phyloP scores from a whole-genome alignment of 225 moss, liverwort and hornwort genomes.

The Marchantia paleacea region DNA sequence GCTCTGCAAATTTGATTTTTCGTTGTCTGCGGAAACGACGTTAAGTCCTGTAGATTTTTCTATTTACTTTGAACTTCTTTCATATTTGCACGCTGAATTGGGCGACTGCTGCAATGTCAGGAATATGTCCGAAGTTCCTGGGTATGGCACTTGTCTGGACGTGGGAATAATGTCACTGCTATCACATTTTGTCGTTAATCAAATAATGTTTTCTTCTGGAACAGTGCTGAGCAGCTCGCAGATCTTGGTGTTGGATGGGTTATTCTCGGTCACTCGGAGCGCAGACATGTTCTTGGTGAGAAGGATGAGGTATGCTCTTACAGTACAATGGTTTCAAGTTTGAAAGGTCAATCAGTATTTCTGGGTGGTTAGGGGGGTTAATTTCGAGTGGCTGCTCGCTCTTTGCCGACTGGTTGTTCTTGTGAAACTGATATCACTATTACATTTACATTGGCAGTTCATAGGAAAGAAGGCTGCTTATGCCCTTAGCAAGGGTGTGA shows the following conservation, averaged over 20 bases:
- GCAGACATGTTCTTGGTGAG: constrained; percentile 41
- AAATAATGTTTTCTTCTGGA: not conserved
- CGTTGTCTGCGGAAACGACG: not conserved
- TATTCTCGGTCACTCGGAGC: constrained; percentile 60
- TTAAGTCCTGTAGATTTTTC: not conserved
- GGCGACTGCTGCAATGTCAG: not conserved
- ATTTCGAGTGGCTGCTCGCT: not conserved
- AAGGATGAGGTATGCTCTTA: constrained; percentile 29
- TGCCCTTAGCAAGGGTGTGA: constrained; percentile 46
- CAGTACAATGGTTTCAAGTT: not conserved
- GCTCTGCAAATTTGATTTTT: not conserved
- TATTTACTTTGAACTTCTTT: not conserved
- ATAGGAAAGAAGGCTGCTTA: constrained; percentile 50
- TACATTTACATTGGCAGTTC: constrained; percentile 33
- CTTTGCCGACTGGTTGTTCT: not conserved
- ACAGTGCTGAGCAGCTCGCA: constrained; percentile 63
- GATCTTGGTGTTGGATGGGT: constrained; percentile 68
- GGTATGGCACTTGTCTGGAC: not conserved
- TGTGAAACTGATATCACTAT: not conserved
- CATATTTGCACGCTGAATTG: no score
- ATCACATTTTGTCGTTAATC: not conserved
- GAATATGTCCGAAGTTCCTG: not conserved
- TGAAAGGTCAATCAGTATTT: not conserved
- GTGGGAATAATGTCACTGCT: not conserved
- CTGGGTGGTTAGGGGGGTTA: not conserved